Base-by-base conservation (phyloP, 1,139 yeast genomes). In the Wickerhamomyces sp. region DNA sequence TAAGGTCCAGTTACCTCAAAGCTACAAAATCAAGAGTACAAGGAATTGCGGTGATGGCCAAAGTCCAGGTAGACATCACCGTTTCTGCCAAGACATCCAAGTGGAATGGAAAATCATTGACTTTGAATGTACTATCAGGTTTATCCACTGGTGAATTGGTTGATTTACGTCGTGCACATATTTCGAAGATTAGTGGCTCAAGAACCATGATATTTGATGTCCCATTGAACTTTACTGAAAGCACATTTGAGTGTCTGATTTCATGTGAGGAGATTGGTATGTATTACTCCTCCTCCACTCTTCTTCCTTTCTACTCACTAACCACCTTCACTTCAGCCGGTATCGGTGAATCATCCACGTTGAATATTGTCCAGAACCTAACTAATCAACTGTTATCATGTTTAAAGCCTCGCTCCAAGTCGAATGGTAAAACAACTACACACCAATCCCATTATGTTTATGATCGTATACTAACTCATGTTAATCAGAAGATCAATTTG, bases 101-200 rank as follows among this genome's bases (percentile, higher is more conserved):
- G 13, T 69, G 73, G 72, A 69, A 69, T 52, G 67, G 66, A 0
- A 60, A 59, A 34, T 41, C 52, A 11, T 45, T 64, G 5, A 59
- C 63, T 9, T 41, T 65, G 0, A 63, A 61, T 43, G 54, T 67
- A 2, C 53, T 63, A 6, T 54, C 62, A 7, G 62, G 59, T 2
- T 50, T 62, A 15, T 46, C 57, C 2, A 50, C 62, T 9, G 72
- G 72, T 0, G 53, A 47, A 5, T 48, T 73, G 8, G 42, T 71
- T 10, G 76, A 72, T 51, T 75, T 70, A 46, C 60, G 75, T 45
- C 63, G 72, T 48, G 57, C 71, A 1, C 57, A 63, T 3, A 39
- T 68, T 4, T 55, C 56, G 3, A 68, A 65, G 38, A 46, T 70
- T 2, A 48, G 45, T 5, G 57, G 60, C 1, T 51, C 57, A 0